These are phyloP conservation scores for Clavispora phyllophila DNA, from an alignment of 805 yeast species.

Conservation along the genomic window DNA sequence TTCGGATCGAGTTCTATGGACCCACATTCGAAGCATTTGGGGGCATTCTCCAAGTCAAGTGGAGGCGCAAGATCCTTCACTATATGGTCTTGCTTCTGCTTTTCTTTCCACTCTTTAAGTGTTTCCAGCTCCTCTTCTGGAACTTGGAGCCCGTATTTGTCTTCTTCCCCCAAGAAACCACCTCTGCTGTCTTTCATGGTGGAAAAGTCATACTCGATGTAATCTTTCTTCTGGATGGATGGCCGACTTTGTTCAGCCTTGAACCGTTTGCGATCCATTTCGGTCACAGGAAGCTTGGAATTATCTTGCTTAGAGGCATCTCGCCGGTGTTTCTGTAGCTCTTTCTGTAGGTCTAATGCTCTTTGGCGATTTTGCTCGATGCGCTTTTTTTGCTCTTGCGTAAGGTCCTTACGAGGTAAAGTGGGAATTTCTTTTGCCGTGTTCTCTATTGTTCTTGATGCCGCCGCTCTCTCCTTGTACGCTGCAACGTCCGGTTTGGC, in stretches of 20 bases:
- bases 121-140: conserved; percentile 40
- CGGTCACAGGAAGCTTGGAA: conserved; percentile 5
- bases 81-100: conserved; percentile 34
- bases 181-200: conserved; percentile 87
- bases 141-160: conserved; percentile 10
- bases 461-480: conserved; percentile 9
- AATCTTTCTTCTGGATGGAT: conserved; percentile 53
- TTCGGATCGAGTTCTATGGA: conserved; percentile 78
- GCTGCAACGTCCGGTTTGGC: conserved; percentile 3
- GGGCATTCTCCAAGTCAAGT: conserved; percentile 64
- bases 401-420: conserved; percentile 28
- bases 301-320: conserved; percentile 8
- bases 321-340: conserved; percentile 26
- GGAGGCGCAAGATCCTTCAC: conserved; percentile 65
- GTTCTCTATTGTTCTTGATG: neutral
- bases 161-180: conserved; percentile 57
- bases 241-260: conserved; percentile 21
- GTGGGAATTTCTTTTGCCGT: conserved; percentile 3
- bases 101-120: conserved; percentile 45
- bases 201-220: conserved; percentile 81
- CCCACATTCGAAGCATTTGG: conserved; percentile 78
- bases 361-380: conserved; percentile 50
- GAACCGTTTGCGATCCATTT: conserved; percentile 10
- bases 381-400: conserved; percentile 45
- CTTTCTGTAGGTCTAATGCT: conserved; percentile 44